These are phyloP conservation scores for Fagopyrum esculentum DNA, from an alignment of 148 eudicot species.

Conservation along the genomic window DNA sequence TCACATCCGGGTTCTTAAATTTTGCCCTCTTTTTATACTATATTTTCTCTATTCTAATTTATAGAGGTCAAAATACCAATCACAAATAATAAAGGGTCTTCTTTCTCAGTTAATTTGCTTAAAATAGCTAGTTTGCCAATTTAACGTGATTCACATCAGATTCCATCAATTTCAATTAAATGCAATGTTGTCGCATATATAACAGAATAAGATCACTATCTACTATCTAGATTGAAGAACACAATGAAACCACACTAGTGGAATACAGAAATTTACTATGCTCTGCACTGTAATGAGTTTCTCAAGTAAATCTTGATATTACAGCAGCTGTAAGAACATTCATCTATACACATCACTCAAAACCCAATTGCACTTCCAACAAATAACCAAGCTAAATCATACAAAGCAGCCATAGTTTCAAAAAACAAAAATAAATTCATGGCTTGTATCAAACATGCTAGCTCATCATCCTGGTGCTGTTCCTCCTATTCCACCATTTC, in stretches of 20 bases:
- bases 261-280: background rate
- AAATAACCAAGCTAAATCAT: background rate
- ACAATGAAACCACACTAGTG: background rate
- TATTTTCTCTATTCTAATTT: too few species aligned
- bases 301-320: background rate
- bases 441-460: background rate
- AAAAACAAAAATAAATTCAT: background rate
- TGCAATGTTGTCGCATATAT: too few species aligned
- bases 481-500: slow-evolving; percentile 95
- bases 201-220: too few species aligned
- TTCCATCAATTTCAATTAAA: too few species aligned
- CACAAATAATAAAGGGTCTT: too few species aligned
- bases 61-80: too few species aligned
- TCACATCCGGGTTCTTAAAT: too few species aligned
- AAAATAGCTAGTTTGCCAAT: too few species aligned
- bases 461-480: slow-evolving; percentile 49
- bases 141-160: too few species aligned
- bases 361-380: background rate
- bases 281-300: background rate
- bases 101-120: too few species aligned
- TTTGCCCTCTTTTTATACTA: too few species aligned
- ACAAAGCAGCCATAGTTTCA: background rate
- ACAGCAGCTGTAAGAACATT: slow-evolving; percentile 9
- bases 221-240: too few species aligned
- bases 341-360: slow-evolving; percentile 3